These are phyloP conservation scores for Cairneyella variabilis DNA, from an alignment of 495 filamentous ascomycete species.

Conservation along the genomic window DNA sequence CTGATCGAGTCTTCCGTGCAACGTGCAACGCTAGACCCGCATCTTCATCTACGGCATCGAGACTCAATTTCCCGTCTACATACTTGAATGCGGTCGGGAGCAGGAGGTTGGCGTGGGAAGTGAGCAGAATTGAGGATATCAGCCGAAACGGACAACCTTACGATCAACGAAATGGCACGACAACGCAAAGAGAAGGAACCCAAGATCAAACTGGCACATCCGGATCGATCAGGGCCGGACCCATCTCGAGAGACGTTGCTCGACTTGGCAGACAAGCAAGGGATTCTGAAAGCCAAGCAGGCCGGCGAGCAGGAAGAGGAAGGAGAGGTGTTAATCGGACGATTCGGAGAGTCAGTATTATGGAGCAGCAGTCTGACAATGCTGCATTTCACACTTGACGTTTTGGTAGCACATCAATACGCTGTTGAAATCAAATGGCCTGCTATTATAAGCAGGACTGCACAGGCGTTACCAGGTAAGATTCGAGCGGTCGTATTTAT, in stretches of 20 bases:
- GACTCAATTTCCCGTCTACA: too few species aligned
- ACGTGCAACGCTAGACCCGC: too few species aligned
- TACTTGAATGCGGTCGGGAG: not conserved
- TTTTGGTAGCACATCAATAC: constrained; percentile 91
- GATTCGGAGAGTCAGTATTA: constrained; percentile 57
- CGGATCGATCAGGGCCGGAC: constrained; percentile 50
- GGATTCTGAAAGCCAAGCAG: constrained; percentile 39
- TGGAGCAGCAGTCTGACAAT: constrained; percentile 69
- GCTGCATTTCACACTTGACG: constrained; percentile 83
- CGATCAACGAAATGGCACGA: constrained; percentile 30
- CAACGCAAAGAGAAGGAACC: constrained; percentile 42
- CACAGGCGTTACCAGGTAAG: constrained; percentile 47
- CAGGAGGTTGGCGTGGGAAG: not conserved
- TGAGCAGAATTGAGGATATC: not conserved
- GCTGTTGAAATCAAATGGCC: constrained; percentile 60
- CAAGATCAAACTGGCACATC: constrained; percentile 54
- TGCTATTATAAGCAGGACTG: constrained; percentile 48
- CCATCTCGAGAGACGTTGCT: constrained; percentile 57
- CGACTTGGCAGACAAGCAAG: constrained; percentile 57
- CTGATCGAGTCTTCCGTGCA: too few species aligned
- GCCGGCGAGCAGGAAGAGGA: constrained; percentile 32
- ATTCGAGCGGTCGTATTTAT: too few species aligned
- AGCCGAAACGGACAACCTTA: not conserved
- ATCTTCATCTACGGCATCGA: too few species aligned
- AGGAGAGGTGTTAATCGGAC: constrained; percentile 36